Evolutionary conservation across 2,329 filamentous ascomycete species (phyloP), one percentile per base, ranked within the genome.

Genomic region (Calonectria henricotiae): DNA sequence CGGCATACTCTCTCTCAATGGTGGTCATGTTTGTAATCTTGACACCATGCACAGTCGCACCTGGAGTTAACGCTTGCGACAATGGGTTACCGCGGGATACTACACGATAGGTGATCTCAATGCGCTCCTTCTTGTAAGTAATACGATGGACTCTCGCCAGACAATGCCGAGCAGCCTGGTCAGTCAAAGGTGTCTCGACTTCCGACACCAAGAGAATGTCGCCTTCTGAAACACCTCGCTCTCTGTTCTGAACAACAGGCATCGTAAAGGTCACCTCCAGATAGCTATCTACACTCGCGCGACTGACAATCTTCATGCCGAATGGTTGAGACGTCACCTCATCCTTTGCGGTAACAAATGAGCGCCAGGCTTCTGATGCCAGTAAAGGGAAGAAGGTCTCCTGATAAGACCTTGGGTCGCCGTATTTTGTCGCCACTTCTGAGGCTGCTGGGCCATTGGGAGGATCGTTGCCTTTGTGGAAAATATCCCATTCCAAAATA

Each of bases 11-110:
- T 81, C 96, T 92, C 84, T 99, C 96, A 62, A 98, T 92, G 0
- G 96, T 96, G 2, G 93, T 97, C 86, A 99, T 93, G 70, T 96
- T 98, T 65, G 95, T 94, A 74, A 99, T 91, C 79, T 97, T 97
- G 68, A 94, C 87, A 2, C 91, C 95, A 76, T 91, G 89, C 0
- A 98, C 86, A 44, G 90, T 90, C 17, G 88, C 86, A 44, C 93
- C 92, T 0, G 94, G 93, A 44, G 89, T 88, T 55, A 98, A 86
- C 30, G 87, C 86, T 47, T 88, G 85, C 25, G 89, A 77, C 30
- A 94, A 86, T 41, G 91, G 86, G 62, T 91, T 89, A 69, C 87
- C 90, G 61, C 84, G 86, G 73, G 92, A 91, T 75, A 93, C 93
- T 58, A 98, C 89, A 68, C 94, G 93, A 82, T 95, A 98, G 11